Evolutionary conservation across 2,329 filamentous ascomycete species (phyloP).

Genomic region (Scedosporium minutisporum): DNA sequence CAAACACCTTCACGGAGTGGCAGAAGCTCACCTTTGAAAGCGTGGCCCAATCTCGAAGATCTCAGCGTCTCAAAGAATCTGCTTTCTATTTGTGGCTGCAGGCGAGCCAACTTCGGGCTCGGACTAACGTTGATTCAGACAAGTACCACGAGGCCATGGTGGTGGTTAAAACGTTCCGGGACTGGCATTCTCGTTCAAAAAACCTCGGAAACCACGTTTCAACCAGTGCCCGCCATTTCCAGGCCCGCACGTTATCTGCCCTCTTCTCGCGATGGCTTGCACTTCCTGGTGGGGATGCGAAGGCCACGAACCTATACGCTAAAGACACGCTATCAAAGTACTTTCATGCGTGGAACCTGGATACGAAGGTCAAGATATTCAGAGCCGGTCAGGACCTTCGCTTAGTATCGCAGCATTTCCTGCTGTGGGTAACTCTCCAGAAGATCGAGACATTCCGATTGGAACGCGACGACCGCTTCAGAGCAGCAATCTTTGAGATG

Average conservation of each 20-base stretch:
- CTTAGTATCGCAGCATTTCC: background rate
- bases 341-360: conserved; percentile 23
- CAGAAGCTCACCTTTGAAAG: background rate
- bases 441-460: background rate
- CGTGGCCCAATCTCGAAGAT: background rate
- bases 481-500: background rate
- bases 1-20: background rate
- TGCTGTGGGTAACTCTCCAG: background rate
- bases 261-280: background rate
- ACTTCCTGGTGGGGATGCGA: background rate
- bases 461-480: background rate
- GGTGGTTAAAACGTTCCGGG: background rate
- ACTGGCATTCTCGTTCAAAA: background rate
- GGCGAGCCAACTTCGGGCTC: background rate
- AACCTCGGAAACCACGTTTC: background rate
- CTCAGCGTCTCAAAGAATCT: background rate
- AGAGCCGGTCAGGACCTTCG: background rate
- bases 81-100: background rate
- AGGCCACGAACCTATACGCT: background rate
- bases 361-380: conserved; percentile 22
- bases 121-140: background rate
- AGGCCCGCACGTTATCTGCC: background rate
- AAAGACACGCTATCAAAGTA: background rate
- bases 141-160: background rate
- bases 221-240: background rate